Percentiles rank a stretch among this genome's conserved stretches.
Conservation (phyloP, 2,329 filamentous ascomycete genomes). For the Sporothrix phasma region DNA sequence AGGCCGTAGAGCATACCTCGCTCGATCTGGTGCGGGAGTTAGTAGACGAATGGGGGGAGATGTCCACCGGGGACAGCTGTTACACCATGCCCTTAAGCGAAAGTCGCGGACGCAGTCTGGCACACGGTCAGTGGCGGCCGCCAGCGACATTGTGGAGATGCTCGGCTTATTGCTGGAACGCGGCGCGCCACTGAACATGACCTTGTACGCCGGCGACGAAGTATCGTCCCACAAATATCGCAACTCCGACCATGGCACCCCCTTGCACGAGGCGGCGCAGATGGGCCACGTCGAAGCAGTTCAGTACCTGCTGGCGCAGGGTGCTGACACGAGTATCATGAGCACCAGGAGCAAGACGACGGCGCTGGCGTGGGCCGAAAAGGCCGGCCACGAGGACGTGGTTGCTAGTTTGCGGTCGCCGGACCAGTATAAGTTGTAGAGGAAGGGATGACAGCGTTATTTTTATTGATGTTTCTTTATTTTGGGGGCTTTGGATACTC, state of each 20-base stretch:
- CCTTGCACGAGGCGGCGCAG: not conserved
- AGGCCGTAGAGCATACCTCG: not conserved
- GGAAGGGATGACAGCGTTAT: not conserved
- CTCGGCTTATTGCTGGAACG: not conserved
- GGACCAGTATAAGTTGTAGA: not conserved
- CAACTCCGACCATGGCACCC: not conserved
- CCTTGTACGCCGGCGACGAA: slow-evolving; percentile 7
- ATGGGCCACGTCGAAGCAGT: slow-evolving; percentile 2
- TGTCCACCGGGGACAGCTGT: slow-evolving; percentile 5
- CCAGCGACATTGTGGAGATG: slow-evolving; percentile 25
- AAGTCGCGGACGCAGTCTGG: not conserved
- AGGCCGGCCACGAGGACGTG: not conserved
- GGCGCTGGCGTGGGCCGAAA: slow-evolving; percentile 6
- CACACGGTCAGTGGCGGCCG: not conserved
- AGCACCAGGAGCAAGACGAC: slow-evolving; percentile 5
- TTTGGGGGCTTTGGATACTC: too few relatives aligned
- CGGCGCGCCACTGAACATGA: slow-evolving; percentile 7
- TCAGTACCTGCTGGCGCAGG: slow-evolving; percentile 2
- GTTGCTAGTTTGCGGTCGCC: slow-evolving; percentile 26
- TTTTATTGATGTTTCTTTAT: too few relatives aligned
- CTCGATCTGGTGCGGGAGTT: slow-evolving; percentile 5
- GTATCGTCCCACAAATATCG: not conserved
- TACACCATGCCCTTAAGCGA: slow-evolving; percentile 1
- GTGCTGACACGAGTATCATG: not conserved
- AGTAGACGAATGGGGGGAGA: not conserved